Evolutionary conservation across 148 eudicot genomes (phyloP).

Genomic region (Chenopodium album): DNA sequence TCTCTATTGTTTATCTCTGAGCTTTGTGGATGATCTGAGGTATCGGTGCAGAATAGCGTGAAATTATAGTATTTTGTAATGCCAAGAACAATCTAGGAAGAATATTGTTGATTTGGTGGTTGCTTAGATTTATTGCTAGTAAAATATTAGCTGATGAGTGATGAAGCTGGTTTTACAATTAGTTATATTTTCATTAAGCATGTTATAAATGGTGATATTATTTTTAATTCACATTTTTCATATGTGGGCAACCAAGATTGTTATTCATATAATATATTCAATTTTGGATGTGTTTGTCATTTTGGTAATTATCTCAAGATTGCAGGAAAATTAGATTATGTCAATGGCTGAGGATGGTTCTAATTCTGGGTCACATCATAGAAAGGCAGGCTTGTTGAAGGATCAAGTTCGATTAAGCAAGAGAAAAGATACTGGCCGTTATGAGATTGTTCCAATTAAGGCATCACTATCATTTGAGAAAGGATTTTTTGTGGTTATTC

Average conservation of each 20-base stretch:
- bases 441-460: conserved; percentile 67
- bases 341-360: conserved; percentile 55
- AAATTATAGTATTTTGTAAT: not conserved
- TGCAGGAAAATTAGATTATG: conserved; percentile 21
- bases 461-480: conserved; percentile 81
- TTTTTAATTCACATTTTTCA: not conserved
- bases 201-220: not conserved
- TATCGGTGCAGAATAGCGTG: not conserved
- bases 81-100: conserved; percentile 1
- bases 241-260: not conserved
- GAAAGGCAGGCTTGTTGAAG: conserved; percentile 65
- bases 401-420: conserved; percentile 82
- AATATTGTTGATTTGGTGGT: not conserved
- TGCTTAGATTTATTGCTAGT: not conserved
- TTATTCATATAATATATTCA: not conserved
- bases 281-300: not conserved
- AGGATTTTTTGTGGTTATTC: conserved; percentile 82
- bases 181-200: not conserved
- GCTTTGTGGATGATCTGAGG: not conserved
- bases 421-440: conserved; percentile 63
- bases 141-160: not conserved
- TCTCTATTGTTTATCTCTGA: not conserved
- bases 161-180: not conserved
- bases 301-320: conserved; percentile 3
- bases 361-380: conserved; percentile 39